These are phyloP conservation scores for Lentinus polychrous DNA, from an alignment of 1,284 basidiomycete species.

Conservation along the genomic window DNA sequence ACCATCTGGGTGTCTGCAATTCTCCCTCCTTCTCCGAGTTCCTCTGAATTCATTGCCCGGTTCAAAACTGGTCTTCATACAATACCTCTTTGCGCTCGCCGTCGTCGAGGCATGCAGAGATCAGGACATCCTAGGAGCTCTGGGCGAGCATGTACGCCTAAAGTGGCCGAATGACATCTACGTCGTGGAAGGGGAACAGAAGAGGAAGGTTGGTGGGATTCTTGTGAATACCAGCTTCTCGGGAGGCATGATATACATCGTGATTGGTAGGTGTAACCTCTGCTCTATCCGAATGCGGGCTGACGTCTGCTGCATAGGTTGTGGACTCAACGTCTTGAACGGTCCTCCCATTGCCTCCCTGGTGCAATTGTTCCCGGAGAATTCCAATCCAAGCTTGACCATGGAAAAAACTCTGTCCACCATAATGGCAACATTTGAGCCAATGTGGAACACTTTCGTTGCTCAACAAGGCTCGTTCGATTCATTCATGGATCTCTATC, in stretches of 20 bases:
- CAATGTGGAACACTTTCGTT: slow-evolving; percentile 73
- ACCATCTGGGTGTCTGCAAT: slow-evolving; percentile 83
- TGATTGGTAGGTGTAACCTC: slow-evolving; percentile 57
- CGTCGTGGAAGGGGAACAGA: slow-evolving; percentile 47
- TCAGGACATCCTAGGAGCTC: slow-evolving; percentile 39
- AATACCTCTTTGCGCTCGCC: slow-evolving; percentile 89
- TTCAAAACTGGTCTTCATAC: slow-evolving; percentile 84
- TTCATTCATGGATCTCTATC: slow-evolving; percentile 76
- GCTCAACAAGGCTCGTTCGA: slow-evolving; percentile 60
- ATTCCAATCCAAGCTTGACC: slow-evolving; percentile 35
- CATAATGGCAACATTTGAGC: slow-evolving; percentile 76
- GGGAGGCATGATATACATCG: slow-evolving; percentile 65
- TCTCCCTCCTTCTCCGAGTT: slow-evolving; percentile 75
- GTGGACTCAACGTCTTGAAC: slow-evolving; percentile 87
- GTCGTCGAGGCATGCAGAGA: slow-evolving; percentile 79
- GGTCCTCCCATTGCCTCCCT: slow-evolving; percentile 81
- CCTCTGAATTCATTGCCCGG: slow-evolving; percentile 48
- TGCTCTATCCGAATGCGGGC: not conserved
- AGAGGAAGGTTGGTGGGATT: slow-evolving; percentile 84
- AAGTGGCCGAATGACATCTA: slow-evolving; percentile 99
- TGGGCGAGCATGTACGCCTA: slow-evolving; percentile 60
- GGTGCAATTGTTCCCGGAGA: slow-evolving; percentile 52
- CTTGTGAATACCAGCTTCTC: slow-evolving; percentile 86
- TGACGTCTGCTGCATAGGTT: slow-evolving; percentile 48
- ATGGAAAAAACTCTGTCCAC: slow-evolving; percentile 75